Percentiles rank a stretch among this genome's conserved stretches.
These are phyloP conservation scores for Pseudogymnoascus sp. DNA, from an alignment of 2,329 filamentous ascomycete genomes.

Conservation along the genomic window DNA sequence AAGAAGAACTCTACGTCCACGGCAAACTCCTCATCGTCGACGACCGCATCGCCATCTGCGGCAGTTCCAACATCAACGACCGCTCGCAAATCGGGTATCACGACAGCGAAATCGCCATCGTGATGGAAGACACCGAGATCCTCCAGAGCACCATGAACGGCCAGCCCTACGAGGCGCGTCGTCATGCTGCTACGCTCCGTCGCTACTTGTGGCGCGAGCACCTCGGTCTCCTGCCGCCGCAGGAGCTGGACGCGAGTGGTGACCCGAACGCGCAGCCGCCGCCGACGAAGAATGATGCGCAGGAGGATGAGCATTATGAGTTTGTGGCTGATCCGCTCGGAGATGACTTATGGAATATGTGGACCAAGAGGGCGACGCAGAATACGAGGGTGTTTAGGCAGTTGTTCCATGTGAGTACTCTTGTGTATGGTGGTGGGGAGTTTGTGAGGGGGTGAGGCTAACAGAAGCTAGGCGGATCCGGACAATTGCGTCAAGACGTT, in stretches of 20 bases:
- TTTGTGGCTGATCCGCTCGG: slow-evolving; percentile 64
- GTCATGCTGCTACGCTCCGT: slow-evolving; percentile 72
- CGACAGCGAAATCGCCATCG: slow-evolving; percentile 82
- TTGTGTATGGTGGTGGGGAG: neutral
- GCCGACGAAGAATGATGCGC: slow-evolving; percentile 56
- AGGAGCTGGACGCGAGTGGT: slow-evolving; percentile 56
- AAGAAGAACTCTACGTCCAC: slow-evolving; percentile 94
- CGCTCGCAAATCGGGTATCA: slow-evolving; percentile 79
- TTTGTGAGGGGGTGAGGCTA: neutral
- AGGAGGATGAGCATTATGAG: slow-evolving; percentile 52
- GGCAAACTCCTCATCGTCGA: slow-evolving; percentile 85
- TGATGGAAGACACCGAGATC: slow-evolving; percentile 73
- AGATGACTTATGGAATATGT: slow-evolving; percentile 58
- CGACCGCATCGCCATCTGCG: slow-evolving; percentile 76
- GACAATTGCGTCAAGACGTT: slow-evolving; percentile 63
- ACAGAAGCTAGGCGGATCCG: neutral
- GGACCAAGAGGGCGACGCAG: slow-evolving; percentile 58
- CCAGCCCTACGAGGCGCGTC: slow-evolving; percentile 65
- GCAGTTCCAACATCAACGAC: slow-evolving; percentile 87
- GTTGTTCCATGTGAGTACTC: slow-evolving; percentile 75
- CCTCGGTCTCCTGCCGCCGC: slow-evolving; percentile 68
- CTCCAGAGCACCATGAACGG: slow-evolving; percentile 73
- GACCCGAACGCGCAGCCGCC: slow-evolving; percentile 71
- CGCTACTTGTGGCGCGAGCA: slow-evolving; percentile 87
- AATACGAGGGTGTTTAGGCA: slow-evolving; percentile 73